A percentile compares a stretch with the other conserved stretches of the same genome.
Evolutionary conservation across 768 basidiomycete species (phyloP).

Genomic region (Lactarius quietus): DNA sequence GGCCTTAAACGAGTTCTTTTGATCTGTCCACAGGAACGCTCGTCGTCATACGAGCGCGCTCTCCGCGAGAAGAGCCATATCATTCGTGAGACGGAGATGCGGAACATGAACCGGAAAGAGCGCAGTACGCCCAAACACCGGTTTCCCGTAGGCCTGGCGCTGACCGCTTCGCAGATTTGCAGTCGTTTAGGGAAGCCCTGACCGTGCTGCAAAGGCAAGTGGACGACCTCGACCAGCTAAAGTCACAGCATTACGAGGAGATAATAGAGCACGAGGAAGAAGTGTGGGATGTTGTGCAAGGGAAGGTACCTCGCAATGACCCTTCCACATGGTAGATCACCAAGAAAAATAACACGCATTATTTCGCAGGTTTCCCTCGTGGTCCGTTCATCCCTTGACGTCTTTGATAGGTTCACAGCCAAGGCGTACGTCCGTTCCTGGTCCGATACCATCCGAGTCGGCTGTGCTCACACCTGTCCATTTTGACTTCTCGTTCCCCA

Average conservation of each 20-base stretch:
- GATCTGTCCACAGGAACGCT: conserved; percentile 64
- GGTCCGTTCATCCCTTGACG: conserved; percentile 87
- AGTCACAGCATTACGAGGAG: conserved; percentile 79
- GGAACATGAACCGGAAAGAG: conserved; percentile 80
- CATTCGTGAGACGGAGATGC: conserved; percentile 82
- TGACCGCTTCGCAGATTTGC: conserved; percentile 60
- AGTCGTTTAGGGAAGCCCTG: conserved; percentile 83
- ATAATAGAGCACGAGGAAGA: conserved; percentile 92
- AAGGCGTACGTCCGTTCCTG: conserved; percentile 88
- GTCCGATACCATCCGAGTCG: background rate
- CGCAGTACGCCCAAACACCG: conserved; percentile 55
- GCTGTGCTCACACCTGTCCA: background rate
- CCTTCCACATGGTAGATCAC: background rate
- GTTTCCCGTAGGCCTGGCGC: background rate
- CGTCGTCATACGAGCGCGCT: conserved; percentile 75
- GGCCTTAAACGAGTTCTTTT: no score
- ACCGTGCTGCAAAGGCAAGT: conserved; percentile 81
- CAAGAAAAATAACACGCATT: background rate
- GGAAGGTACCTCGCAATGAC: conserved; percentile 50
- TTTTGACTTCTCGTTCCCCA: conserved; percentile 13
- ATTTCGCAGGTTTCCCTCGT: conserved; percentile 63
- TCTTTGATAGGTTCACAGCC: conserved; percentile 82
- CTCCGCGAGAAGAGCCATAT: conserved; percentile 79
- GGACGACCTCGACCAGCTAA: conserved; percentile 85
- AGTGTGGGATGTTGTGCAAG: conserved; percentile 90